Base-by-base conservation (phyloP, 148 eudicot species). In the Vaccinium vitisidaea region DNA sequence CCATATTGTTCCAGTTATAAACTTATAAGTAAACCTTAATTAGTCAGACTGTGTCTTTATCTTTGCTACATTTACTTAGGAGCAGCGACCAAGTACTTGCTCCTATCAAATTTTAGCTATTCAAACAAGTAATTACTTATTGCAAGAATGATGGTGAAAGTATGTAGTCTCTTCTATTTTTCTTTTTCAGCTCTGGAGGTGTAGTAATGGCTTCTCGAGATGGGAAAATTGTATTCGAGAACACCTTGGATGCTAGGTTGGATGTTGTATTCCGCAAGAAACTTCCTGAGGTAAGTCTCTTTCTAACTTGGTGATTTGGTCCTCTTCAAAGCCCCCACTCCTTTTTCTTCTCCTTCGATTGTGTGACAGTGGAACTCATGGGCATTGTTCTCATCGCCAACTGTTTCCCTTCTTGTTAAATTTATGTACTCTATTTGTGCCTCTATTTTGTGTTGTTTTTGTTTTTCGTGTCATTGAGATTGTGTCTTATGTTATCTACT, bases 161-260 rank as follows among this genome's bases (percentile, higher is more conserved):
- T 43, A 30, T 21, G 9, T 59, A 25, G 23, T 32, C 61, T 21
- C 27, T 14, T 18, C 19, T 48, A 74, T 61, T n/a, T 90, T 81
- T 77, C 76, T 88, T 87, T 65, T 90, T 48, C 86, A 97, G 99
- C 86, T 83, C 98, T 86, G 98, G 99, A 84, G 99, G 99, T 73
- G 96, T 97, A 36, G 98, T 95, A 32, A 58, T 95, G 95, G 99
- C 98, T 86, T 97, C 99, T 84, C 91, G 96, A 84, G 99, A 97
- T 91, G 99, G 99, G 56, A 97, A 95, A 88, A 97, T 97, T 84
- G 99, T 95, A 84, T 92, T 83, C 58, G 99, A 97, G 88, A 95
- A 97, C 92, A 92, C 95, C 84, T 93, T 97, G 84, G 99, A 97
- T 86, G 98, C 98, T 75, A 95, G 99, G 83, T 84, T 97, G 92